Conservation (phyloP, 2,329 filamentous ascomycete species). For the Colletotrichum incanum region DNA sequence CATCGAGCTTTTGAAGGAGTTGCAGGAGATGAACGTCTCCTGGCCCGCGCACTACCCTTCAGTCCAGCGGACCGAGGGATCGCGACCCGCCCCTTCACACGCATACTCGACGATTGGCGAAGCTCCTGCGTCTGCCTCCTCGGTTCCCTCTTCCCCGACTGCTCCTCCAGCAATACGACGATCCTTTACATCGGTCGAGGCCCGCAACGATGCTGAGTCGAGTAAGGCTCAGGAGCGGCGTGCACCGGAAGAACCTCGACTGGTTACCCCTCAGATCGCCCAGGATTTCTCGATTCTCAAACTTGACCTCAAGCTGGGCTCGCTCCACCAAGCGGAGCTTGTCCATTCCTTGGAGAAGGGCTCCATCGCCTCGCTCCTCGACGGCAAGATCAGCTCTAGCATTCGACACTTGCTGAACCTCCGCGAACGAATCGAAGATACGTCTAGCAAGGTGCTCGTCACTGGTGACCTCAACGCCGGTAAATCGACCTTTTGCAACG, state of each 20-base stretch:
- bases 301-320: conserved; percentile 91
- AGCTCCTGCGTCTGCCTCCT: conserved; percentile 55
- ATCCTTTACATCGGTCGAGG: conserved; percentile 79
- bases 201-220: conserved; percentile 73
- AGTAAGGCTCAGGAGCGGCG: conserved; percentile 79
- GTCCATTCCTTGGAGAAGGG: conserved; percentile 95
- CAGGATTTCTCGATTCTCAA: conserved; percentile 97
- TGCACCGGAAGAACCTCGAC: conserved; percentile 78
- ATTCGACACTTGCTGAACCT: conserved; percentile 91
- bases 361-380: conserved; percentile 90
- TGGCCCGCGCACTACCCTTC: conserved; percentile 98
- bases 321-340: conserved; percentile 88
- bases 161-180: conserved; percentile 73
- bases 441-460: conserved; percentile 94
- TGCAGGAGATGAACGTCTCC: conserved; percentile 90
- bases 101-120: conserved; percentile 74
- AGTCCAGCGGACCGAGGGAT: conserved; percentile 74
- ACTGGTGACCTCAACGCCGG: conserved; percentile 97
- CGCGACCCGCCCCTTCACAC: conserved; percentile 75
- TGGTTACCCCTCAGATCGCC: conserved; percentile 92
- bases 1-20: conserved; percentile 84
- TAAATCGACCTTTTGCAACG: conserved; percentile 99
- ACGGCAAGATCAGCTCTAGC: conserved; percentile 94
- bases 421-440: conserved; percentile 96
- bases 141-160: conserved; percentile 53